Evolutionary conservation across 2,329 filamentous ascomycete species (phyloP).

Genomic region (Epicoccum nigrum): DNA sequence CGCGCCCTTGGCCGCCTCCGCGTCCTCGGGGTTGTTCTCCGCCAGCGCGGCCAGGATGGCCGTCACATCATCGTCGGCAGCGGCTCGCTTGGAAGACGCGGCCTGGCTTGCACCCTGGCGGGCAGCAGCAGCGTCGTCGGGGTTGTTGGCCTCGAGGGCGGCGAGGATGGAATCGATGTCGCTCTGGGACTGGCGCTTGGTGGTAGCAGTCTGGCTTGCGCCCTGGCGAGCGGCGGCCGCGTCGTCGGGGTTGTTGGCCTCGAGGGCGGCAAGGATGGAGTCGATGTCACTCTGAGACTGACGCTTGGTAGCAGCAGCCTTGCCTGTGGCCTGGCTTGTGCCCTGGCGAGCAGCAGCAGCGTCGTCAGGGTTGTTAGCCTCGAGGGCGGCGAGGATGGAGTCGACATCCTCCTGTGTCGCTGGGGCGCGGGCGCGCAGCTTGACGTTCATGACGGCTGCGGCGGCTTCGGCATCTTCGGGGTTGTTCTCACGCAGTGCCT

Average conservation of each 20-base stretch:
- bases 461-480: constrained; percentile 36
- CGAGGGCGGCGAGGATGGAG: constrained; percentile 31
- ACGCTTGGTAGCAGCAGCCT: constrained; percentile 17
- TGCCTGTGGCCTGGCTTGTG: constrained; percentile 7
- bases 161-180: constrained; percentile 30
- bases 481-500: constrained; percentile 37
- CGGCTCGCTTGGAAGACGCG: constrained; percentile 19
- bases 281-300: constrained; percentile 23
- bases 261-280: constrained; percentile 26
- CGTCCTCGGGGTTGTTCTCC: constrained; percentile 29
- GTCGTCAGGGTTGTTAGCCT: constrained; percentile 33
- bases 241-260: constrained; percentile 35
- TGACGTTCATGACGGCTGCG: constrained; percentile 33
- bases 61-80: constrained; percentile 16
- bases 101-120: no score
- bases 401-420: constrained; percentile 28
- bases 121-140: no score
- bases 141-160: constrained; percentile 30
- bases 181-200: constrained; percentile 31
- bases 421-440: constrained; percentile 27
- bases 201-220: constrained; percentile 18
- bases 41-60: constrained; percentile 31
- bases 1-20: constrained; percentile 17
- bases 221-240: constrained; percentile 25
- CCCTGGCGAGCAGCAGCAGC: constrained; percentile 28